Conservation (phyloP, 441 rosid species). For the Rhodomyrtus psidioides region DNA sequence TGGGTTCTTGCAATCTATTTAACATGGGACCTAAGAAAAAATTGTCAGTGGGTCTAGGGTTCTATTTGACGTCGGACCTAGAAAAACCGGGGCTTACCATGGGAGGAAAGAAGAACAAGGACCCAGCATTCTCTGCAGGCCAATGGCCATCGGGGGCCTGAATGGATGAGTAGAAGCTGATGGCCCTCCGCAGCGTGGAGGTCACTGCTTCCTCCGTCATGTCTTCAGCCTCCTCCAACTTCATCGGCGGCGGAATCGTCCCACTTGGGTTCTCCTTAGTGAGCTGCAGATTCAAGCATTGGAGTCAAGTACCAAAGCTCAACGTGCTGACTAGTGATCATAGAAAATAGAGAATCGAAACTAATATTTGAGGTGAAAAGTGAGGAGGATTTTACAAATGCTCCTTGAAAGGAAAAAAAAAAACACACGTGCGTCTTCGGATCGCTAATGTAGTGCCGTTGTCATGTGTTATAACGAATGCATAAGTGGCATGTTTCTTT, state of each 20-base stretch:
- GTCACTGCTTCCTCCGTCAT: conserved; percentile 15
- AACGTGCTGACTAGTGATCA: background rate
- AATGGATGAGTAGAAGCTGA: conserved; percentile 38
- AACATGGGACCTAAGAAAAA: too few species aligned
- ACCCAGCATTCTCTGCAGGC: conserved; percentile 55
- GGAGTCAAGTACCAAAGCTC: background rate
- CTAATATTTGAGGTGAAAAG: background rate
- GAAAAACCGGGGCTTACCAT: conserved; percentile 20
- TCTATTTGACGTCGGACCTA: too few species aligned
- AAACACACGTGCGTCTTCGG: too few species aligned
- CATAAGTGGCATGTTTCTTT: background rate
- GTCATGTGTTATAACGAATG: background rate
- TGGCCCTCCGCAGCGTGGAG: conserved; percentile 19
- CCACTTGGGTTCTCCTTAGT: conserved; percentile 24
- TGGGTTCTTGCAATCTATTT: too few species aligned
- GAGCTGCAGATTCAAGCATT: conserved; percentile 15
- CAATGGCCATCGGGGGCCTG: conserved; percentile 60
- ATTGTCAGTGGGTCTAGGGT: too few species aligned
- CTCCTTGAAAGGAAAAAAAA: background rate
- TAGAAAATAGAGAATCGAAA: background rate
- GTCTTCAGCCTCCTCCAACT: conserved; percentile 3
- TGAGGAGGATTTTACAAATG: background rate
- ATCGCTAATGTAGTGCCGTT: background rate
- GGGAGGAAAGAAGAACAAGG: conserved; percentile 55
- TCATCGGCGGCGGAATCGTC: background rate